Conservation (phyloP, 257 asterid species). For the Plantago ovata region DNA sequence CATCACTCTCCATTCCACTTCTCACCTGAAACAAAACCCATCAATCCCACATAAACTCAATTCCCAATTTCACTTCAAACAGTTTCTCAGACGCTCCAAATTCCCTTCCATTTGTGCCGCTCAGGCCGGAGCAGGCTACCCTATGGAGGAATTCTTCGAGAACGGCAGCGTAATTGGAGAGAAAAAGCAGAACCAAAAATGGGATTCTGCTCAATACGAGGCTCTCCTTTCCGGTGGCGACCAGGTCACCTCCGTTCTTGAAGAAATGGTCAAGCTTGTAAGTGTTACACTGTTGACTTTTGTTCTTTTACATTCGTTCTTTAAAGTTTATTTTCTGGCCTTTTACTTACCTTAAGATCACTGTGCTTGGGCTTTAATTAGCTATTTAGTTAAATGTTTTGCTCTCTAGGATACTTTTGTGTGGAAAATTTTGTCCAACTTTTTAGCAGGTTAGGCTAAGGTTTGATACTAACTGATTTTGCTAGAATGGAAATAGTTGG, state of each 20-base stretch:
- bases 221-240: constrained; percentile 79
- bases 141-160: constrained; percentile 33
- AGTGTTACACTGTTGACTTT: constrained; percentile 14
- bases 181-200: constrained; percentile 20
- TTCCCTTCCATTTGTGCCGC: constrained; percentile 19
- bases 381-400: neutral
- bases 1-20: constrained; percentile 17
- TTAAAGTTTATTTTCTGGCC: neutral
- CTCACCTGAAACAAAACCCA: constrained; percentile 18
- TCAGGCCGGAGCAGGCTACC: constrained; percentile 34
- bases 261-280: constrained; percentile 88
- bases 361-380: too few relatives aligned
- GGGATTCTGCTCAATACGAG: constrained; percentile 58
- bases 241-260: constrained; percentile 90
- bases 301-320: neutral
- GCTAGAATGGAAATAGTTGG: too few relatives aligned
- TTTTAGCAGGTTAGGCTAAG: too few relatives aligned
- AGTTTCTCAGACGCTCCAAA: constrained; percentile 21
- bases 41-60: constrained; percentile 13
- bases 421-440: too few relatives aligned
- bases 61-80: constrained; percentile 25
- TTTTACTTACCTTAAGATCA: too few relatives aligned
- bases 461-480: too few relatives aligned
- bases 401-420: too few relatives aligned
- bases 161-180: constrained; percentile 19